phyloP scores from a whole-genome alignment of 2,329 filamentous ascomycete species.

The Monosporascus sp. region DNA sequence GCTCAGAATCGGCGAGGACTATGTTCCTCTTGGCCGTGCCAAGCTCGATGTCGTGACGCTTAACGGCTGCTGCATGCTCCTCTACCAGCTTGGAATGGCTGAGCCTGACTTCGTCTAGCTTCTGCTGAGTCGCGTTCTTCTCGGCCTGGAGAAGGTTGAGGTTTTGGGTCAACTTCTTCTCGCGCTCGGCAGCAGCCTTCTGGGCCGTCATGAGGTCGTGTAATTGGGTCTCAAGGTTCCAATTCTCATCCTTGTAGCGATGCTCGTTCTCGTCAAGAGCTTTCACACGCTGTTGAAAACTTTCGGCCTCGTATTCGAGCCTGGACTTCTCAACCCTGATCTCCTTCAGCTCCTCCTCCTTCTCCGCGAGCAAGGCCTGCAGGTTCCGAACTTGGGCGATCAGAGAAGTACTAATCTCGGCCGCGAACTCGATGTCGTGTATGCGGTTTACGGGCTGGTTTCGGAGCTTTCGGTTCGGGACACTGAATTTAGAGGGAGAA shows the following conservation, averaged over 20 bases:
- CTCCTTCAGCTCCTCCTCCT: slow-evolving; percentile 78
- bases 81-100: slow-evolving; percentile 73
- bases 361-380: slow-evolving; percentile 77
- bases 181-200: slow-evolving; percentile 73
- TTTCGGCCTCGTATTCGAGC: slow-evolving; percentile 77
- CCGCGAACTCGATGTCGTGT: slow-evolving; percentile 97
- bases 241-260: slow-evolving; percentile 97
- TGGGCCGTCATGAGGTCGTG: slow-evolving; percentile 73
- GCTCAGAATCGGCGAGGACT: slow-evolving; percentile 72
- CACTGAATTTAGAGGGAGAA: slow-evolving; percentile 83
- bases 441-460: slow-evolving; percentile 86
- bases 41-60: slow-evolving; percentile 84
- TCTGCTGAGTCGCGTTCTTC: slow-evolving; percentile 72
- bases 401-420: slow-evolving; percentile 92
- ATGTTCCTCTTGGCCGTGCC: slow-evolving; percentile 77
- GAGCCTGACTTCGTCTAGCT: slow-evolving; percentile 85
- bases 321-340: slow-evolving; percentile 69
- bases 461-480: slow-evolving; percentile 80
- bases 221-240: slow-evolving; percentile 88
- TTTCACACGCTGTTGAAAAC: slow-evolving; percentile 72
- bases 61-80: slow-evolving; percentile 70
- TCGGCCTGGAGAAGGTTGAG: slow-evolving; percentile 67
- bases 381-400: slow-evolving; percentile 91
- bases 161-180: slow-evolving; percentile 72
- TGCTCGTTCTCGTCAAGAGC: slow-evolving; percentile 89